These are phyloP conservation scores for Alternaria sp. DNA, from an alignment of 2,329 filamentous ascomycete genomes.

Conservation along the genomic window DNA sequence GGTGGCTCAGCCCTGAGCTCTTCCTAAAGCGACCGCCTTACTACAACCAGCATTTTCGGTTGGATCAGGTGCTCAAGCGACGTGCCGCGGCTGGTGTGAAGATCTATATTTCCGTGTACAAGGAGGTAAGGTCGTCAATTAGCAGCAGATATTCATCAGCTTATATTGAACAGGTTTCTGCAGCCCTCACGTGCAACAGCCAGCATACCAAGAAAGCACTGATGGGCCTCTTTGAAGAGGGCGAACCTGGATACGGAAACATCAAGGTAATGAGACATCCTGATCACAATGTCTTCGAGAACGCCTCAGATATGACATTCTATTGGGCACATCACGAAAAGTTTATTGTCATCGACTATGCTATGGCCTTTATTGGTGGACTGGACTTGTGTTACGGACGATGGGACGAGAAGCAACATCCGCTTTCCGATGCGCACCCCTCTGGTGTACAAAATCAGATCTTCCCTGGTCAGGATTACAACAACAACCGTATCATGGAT, in stretches of 20 bases:
- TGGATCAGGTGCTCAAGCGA: slow-evolving; percentile 87
- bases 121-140: slow-evolving; percentile 65
- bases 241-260: slow-evolving; percentile 82
- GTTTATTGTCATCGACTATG: slow-evolving; percentile 93
- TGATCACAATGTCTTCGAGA: slow-evolving; percentile 94
- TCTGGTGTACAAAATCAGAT: slow-evolving; percentile 82
- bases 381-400: slow-evolving; percentile 95
- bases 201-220: slow-evolving; percentile 90
- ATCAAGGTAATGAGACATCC: slow-evolving; percentile 90
- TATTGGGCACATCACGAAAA: slow-evolving; percentile 99
- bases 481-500: slow-evolving; percentile 96
- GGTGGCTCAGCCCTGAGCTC: slow-evolving; percentile 93
- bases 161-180: slow-evolving; percentile 42
- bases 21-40: slow-evolving; percentile 87
- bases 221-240: slow-evolving; percentile 81
- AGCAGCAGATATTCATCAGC: background rate
- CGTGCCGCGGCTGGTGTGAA: slow-evolving; percentile 92
- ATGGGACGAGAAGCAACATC: slow-evolving; percentile 89
- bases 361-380: slow-evolving; percentile 90
- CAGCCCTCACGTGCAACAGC: slow-evolving; percentile 84
- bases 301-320: slow-evolving; percentile 93
- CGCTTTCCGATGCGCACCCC: slow-evolving; percentile 86
- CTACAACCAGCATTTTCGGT: slow-evolving; percentile 81
- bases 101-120: slow-evolving; percentile 92
- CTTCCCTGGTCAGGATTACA: slow-evolving; percentile 97